A percentile compares a stretch with the other conserved stretches of the same genome.
Evolutionary conservation across 176 grass and related monocot genomes (phyloP).

Genomic region (Luzula sylvatica): DNA sequence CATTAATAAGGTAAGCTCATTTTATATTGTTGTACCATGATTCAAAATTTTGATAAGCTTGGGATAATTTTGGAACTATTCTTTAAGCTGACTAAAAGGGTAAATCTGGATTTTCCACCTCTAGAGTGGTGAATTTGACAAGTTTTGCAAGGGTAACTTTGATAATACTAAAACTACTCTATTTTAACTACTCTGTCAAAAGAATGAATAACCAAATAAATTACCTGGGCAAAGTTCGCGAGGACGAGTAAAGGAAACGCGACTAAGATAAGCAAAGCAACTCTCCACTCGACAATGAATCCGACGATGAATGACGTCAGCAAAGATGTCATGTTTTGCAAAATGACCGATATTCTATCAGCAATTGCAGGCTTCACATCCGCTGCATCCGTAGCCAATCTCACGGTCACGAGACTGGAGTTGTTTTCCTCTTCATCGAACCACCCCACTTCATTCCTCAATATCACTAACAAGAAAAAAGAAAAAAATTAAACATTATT

Average conservation of each 20-base stretch:
- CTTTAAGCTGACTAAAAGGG: too few species aligned
- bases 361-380: constrained; percentile 69
- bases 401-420: constrained; percentile 41
- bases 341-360: constrained; percentile 62
- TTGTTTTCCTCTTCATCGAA: constrained; percentile 83
- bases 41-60: too few species aligned
- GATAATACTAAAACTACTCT: too few species aligned
- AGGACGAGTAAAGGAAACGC: constrained; percentile 73
- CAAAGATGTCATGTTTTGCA: constrained; percentile 78
- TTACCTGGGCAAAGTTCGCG: constrained; percentile 80
- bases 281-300: constrained; percentile 64
- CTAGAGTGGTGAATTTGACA: too few species aligned
- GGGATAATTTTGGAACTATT: too few species aligned
- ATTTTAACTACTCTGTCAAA: too few species aligned
- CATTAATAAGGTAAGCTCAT: too few species aligned
- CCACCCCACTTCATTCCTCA: constrained; percentile 75
- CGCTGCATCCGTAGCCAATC: constrained; percentile 39
- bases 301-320: constrained; percentile 58
- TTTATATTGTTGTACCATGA: too few species aligned
- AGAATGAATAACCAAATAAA: not conserved
- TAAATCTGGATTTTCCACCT: too few species aligned
- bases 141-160: too few species aligned
- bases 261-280: constrained; percentile 56
- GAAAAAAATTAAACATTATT: not conserved
- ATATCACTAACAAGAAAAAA: constrained; percentile 30